Base-by-base conservation (phyloP, 2,329 filamentous ascomycete genomes). In the Madurella mycetomatis region DNA sequence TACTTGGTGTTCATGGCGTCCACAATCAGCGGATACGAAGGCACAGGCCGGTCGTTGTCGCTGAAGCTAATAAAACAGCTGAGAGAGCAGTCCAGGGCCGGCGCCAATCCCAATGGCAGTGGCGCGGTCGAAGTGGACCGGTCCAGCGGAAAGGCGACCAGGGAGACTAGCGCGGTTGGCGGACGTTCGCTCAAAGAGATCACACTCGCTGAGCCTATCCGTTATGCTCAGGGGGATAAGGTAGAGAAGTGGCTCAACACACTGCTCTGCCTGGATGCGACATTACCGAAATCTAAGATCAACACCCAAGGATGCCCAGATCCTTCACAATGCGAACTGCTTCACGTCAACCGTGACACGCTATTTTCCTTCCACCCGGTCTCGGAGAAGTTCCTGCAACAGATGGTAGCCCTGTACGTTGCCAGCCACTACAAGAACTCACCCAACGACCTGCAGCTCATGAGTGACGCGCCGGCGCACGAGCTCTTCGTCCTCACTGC, bases 1-100 rank as follows among this genome's bases (percentile, higher is more conserved):
- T 99, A 99, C 71, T 78, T 99, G 39, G 91, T 97, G 9, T 99
- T 99, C 73, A 97, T 99, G 94, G 91, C 95, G 1, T 99, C 94
- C 0, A 99, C 94, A 1, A 96, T 99, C 74, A 97, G 97, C 68
- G 94, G 94, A 55, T 99, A 99, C 69, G 94, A 99, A 75, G 94
- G 94, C 53, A 99, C 94, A 7, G 94, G 94, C 41, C 85, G 94
- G 54, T 97, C 94, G 1, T 79, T 99, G 5, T 97, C 94, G 0
- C 76, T 99, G 51, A 99, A 99, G 74, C 80, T 99, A 61, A 96
- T 99, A 60, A 95, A 97, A 70, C 92, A 99, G 72, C 82, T 99
- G 19, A 86, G 94, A 55, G 92, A 99, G 65, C 92, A 99, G 69
- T 95, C 92, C 34, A 81, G 88, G 64, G 83, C 84, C 40, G 80